Evolutionary conservation across 257 asterid species (phyloP), one percentile per base, ranked within the genome.

Genomic region (Ehretia macrophylla): DNA sequence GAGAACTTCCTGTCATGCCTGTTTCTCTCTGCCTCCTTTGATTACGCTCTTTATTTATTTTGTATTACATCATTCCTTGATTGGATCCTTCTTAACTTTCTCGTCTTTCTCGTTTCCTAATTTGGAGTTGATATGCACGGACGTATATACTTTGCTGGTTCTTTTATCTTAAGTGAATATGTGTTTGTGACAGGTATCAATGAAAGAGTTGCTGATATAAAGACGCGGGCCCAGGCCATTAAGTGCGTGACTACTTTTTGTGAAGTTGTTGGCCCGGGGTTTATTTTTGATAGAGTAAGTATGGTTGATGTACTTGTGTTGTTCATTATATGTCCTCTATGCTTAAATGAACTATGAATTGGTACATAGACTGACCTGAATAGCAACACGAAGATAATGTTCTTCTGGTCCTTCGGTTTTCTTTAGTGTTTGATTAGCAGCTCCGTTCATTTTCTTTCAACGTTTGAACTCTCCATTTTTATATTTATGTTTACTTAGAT

Each of bases 171-270:
- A 56, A 58, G 38, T 62, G 20, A 40, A 18, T 66, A 69, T 69
- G 59, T 60, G 38, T 60, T 74, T 62, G 46, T 64, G 51, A 55
- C 76, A 93, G 99, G 99, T 59, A 68, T 89, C 59, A 72, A 92
- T 67, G 99, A 93, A 70, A 85, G 99, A 72, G 95, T 93, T 62
- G 99, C 99, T 72, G 99, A 93, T 74, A 89, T 93, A 71, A 93
- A 93, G 89, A 89, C 96, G 45, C 95, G 97, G 68, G 78, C 77
- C 76, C 95, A 79, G 67, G 87, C 96, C 68, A 93, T 83, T 95
- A 93, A 85, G 74, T 86, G 99, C 72, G 94, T 89, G 32, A 85
- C 99, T 58, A 75, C 88, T 13, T 93, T 89, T 66, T 93, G 92
- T 76, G 99, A 93, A 83, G 94, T 96, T 59, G 97, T 82, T 64